Conservation (phyloP, 495 filamentous ascomycete species). For the Penicilliopsis zonata region DNA sequence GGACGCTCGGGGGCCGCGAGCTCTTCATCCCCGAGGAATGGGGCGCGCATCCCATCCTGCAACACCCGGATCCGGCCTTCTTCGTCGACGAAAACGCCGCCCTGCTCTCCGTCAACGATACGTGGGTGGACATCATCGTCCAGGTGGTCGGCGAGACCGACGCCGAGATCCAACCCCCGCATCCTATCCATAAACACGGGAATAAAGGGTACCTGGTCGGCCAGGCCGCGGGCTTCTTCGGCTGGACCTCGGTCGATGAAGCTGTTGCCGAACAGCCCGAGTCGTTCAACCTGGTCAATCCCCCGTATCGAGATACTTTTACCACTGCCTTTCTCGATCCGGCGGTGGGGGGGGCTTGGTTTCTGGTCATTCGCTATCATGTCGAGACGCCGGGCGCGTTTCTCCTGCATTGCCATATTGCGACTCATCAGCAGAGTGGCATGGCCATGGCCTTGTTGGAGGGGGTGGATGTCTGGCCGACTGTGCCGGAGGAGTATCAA, state of each 20-base stretch:
- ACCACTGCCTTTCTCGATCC: constrained; percentile 20
- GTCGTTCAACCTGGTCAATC: constrained; percentile 34
- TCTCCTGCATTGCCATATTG: constrained; percentile 42
- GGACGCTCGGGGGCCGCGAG: constrained; percentile 17
- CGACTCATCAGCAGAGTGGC: constrained; percentile 34
- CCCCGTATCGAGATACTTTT: constrained; percentile 31
- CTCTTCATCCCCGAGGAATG: constrained; percentile 4
- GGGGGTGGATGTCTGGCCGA: constrained; percentile 37
- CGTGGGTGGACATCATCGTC: constrained; percentile 32
- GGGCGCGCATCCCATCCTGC: constrained; percentile 20
- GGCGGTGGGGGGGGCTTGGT: constrained; percentile 28
- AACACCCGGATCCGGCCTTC: constrained; percentile 9
- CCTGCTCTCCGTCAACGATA: constrained; percentile 23
- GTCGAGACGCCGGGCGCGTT: constrained; percentile 38
- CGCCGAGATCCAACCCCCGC: constrained; percentile 16
- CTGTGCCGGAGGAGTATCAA: constrained; percentile 5
- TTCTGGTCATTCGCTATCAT: constrained; percentile 36
- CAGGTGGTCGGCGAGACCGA: constrained; percentile 3
- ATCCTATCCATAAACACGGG: constrained; percentile 44
- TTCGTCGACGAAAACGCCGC: constrained; percentile 8
- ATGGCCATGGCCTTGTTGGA: constrained; percentile 39
- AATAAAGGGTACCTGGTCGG: constrained; percentile 39
- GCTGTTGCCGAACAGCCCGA: constrained; percentile 25
- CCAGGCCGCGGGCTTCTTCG: constrained; percentile 24
- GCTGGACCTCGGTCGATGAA: constrained; percentile 30